Evolutionary conservation across 2,329 filamentous ascomycete species (phyloP), one percentile per base, ranked within the genome.

Genomic region (Pseudogymnoascus sp.): DNA sequence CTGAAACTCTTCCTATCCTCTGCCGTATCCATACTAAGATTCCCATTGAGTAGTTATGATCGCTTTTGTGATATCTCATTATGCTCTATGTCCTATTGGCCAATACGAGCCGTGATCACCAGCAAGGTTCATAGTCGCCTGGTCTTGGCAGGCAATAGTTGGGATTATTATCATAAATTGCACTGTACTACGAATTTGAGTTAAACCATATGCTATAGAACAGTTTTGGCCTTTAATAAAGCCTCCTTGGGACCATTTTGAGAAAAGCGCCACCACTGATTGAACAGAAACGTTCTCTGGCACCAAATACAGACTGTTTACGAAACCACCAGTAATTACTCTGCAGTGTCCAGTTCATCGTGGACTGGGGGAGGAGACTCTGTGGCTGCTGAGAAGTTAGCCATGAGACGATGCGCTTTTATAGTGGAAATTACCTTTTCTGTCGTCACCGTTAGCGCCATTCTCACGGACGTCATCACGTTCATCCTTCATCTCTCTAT

Each of bases 261-360:
- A 34, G 28, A 56, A 18, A 56, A 56, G 49, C 49, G 9, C 49
- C 28, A 56, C 28, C 16, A 56, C 49, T 34, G 28, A 56, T 36
- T 34, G 49, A 56, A 56, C 25, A 49, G 28, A 56, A 56, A 56
- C 25, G 14, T 18, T 56, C n/a, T 56, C 28, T 14, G 28, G 28
- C 16, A 56, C 49, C 28, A 5, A 56, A 34, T 56, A 56, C 28
- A 56, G 49, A 34, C 49, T 34, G 28, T 56, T 56, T 56, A 56
- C 1, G 28, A 56, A 56, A 56, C 49, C 28, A 56, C 49, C 16
- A 2, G 5, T 34, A 56, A 56, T 71, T 80, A 88, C 79, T 97
- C 95, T 72, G 93, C 93, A 73, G 95, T 93, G 76, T 99, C 95
- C 74, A 97, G 85, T 74, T 99, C 95, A 76, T 99, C 95, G 73